phyloP scores from a whole-genome alignment of 495 filamentous ascomycete genomes.

The Penicillium lagena region DNA sequence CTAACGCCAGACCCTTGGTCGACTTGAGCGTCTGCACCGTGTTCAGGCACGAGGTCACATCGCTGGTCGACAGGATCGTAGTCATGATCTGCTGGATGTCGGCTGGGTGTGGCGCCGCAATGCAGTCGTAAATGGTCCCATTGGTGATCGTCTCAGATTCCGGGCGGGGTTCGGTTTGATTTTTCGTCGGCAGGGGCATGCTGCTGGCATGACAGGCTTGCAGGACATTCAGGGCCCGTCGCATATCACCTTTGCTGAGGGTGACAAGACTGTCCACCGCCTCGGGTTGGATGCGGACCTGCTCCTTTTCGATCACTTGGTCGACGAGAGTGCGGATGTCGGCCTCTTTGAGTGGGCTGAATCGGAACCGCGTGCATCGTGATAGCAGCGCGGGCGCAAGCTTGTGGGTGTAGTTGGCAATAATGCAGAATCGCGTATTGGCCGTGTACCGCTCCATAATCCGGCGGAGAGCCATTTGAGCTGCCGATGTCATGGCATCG shows the following conservation, averaged over 20 bases:
- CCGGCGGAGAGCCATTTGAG: slow-evolving; percentile 91
- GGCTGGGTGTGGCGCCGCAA: slow-evolving; percentile 86
- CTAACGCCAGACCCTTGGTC: slow-evolving; percentile 82
- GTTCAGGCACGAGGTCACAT: slow-evolving; percentile 79
- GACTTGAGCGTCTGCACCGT: slow-evolving; percentile 83
- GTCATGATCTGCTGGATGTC: slow-evolving; percentile 80
- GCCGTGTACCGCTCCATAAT: slow-evolving; percentile 99
- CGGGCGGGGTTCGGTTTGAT: slow-evolving; percentile 49
- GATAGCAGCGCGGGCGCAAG: slow-evolving; percentile 91
- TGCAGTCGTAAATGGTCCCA: slow-evolving; percentile 92
- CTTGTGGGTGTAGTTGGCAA: slow-evolving; percentile 99
- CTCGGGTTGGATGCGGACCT: slow-evolving; percentile 72
- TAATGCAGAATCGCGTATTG: slow-evolving; percentile 97
- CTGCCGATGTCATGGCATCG: slow-evolving; percentile 94
- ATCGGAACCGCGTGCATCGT: slow-evolving; percentile 90
- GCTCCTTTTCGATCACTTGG: slow-evolving; percentile 81
- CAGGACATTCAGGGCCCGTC: slow-evolving; percentile 87
- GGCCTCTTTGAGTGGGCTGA: slow-evolving; percentile 81
- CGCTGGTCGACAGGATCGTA: slow-evolving; percentile 73
- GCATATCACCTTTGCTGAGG: slow-evolving; percentile 93
- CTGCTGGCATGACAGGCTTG: slow-evolving; percentile 95
- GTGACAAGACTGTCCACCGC: slow-evolving; percentile 75
- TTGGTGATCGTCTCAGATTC: slow-evolving; percentile 78
- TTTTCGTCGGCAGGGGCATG: slow-evolving; percentile 66
- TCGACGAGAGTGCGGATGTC: slow-evolving; percentile 84